These are phyloP conservation scores for Candida xiaguanensis DNA, from an alignment of 805 yeast species.

Conservation along the genomic window DNA sequence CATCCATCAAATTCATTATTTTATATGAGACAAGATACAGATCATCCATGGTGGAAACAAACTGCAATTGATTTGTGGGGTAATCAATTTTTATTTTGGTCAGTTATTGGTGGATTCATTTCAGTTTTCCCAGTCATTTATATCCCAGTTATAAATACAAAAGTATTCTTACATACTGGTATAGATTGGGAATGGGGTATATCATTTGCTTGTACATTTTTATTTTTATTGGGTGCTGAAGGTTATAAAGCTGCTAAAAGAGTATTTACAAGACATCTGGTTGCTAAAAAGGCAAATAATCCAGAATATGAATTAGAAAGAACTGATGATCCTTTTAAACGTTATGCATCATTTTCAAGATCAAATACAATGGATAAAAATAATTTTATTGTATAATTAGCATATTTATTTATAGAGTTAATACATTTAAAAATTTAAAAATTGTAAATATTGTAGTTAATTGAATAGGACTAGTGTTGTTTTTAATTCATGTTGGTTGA, in stretches of 20 bases:
- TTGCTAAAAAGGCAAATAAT: constrained; percentile 14
- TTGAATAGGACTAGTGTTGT: neutral
- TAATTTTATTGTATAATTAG: neutral
- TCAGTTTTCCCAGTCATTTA: constrained; percentile 39
- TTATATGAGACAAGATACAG: constrained; percentile 34
- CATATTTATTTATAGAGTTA: constrained; percentile 3
- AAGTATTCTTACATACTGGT: constrained; percentile 35
- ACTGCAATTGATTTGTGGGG: constrained; percentile 32
- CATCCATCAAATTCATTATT: constrained; percentile 34
- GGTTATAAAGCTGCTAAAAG: constrained; percentile 39
- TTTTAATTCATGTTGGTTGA: no score
- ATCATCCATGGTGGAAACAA: constrained; percentile 34
- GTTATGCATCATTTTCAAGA: constrained; percentile 38
- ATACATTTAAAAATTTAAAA: neutral
- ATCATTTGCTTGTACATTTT: constrained; percentile 27
- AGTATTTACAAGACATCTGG: constrained; percentile 21
- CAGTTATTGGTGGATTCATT: constrained; percentile 31
- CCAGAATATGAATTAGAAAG: constrained; percentile 40
- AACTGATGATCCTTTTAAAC: constrained; percentile 43
- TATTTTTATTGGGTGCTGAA: constrained; percentile 33
- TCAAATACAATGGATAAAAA: constrained; percentile 28
- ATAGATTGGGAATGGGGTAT: constrained; percentile 40
- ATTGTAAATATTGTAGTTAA: neutral
- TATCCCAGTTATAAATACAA: constrained; percentile 38
- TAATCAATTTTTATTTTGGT: constrained; percentile 37